Evolutionary conservation across 1,139 yeast species (phyloP).

Genomic region (Lodderomyces theae): DNA sequence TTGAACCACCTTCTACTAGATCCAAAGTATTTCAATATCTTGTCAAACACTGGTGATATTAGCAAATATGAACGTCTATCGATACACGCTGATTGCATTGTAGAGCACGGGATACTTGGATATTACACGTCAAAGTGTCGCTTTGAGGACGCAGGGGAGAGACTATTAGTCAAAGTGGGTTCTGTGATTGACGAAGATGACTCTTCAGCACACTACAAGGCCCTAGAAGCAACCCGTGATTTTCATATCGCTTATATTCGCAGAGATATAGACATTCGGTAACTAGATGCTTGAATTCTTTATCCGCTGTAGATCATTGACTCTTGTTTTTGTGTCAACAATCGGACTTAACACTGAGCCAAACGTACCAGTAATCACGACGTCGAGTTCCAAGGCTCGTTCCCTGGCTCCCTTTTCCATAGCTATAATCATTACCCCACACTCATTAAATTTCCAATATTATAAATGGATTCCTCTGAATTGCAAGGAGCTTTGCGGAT

Average conservation of each 20-base stretch:
- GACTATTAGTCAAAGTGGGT: constrained; percentile 18
- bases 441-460: too few relatives aligned
- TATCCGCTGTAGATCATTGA: background rate
- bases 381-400: too few relatives aligned
- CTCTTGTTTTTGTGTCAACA: background rate
- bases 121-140: constrained; percentile 45
- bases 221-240: constrained; percentile 22
- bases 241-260: constrained; percentile 11
- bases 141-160: constrained; percentile 25
- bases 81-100: constrained; percentile 43
- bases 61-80: constrained; percentile 14
- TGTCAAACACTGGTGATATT: constrained; percentile 8
- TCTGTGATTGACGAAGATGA: constrained; percentile 17
- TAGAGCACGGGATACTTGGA: constrained; percentile 47
- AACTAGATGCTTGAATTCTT: too few relatives aligned
- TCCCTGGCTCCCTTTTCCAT: background rate
- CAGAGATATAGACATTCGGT: constrained; percentile 1
- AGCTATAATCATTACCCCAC: background rate
- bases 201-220: constrained; percentile 14
- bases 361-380: too few relatives aligned
- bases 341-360: background rate
- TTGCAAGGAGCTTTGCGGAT: background rate
- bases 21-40: constrained; percentile 10
- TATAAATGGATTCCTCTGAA: too few relatives aligned
- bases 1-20: constrained; percentile 18